Percentiles rank a stretch among this genome's conserved stretches.
Conservation (phyloP, 1,284 basidiomycete genomes). For the Ceratobasidium sp. region DNA sequence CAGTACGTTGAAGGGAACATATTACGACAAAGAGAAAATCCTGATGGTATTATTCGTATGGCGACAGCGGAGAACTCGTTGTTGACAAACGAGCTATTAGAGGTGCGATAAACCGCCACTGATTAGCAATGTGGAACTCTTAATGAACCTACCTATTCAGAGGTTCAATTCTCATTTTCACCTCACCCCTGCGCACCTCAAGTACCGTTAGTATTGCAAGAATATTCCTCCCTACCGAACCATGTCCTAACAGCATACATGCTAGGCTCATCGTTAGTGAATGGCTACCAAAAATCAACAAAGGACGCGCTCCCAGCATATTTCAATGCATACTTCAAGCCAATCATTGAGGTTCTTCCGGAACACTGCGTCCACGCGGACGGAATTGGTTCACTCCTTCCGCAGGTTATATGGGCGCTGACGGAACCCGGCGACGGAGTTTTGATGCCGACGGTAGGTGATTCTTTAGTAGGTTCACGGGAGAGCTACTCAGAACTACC, state of each 20-base stretch:
- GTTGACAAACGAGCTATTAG: slow-evolving; percentile 17
- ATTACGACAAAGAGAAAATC: slow-evolving; percentile 30
- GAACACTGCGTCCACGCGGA: slow-evolving; percentile 36
- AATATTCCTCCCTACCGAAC: background rate
- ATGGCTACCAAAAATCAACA: slow-evolving; percentile 8
- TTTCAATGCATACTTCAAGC: slow-evolving; percentile 39
- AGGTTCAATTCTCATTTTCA: slow-evolving; percentile 36
- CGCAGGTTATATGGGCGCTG: slow-evolving; percentile 25
- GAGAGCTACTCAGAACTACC: background rate
- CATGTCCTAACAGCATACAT: too few relatives aligned
- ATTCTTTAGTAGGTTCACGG: too few relatives aligned
- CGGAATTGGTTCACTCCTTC: slow-evolving; percentile 13
- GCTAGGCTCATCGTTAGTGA: slow-evolving; percentile 14
- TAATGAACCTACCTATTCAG: too few relatives aligned
- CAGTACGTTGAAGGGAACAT: slow-evolving; percentile 17
- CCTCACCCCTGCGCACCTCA: slow-evolving; percentile 21
- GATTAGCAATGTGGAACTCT: too few relatives aligned
- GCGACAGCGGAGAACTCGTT: slow-evolving; percentile 35
- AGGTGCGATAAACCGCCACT: too few relatives aligned
- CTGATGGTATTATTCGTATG: slow-evolving; percentile 20
- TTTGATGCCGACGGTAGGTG: slow-evolving; percentile 29
- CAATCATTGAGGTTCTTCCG: background rate
- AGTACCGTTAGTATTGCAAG: slow-evolving; percentile 15
- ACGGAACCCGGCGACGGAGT: slow-evolving; percentile 35
- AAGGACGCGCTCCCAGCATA: slow-evolving; percentile 4